These are phyloP conservation scores for Aspergillus baeticus DNA, from an alignment of 495 filamentous ascomycete species.

Conservation along the genomic window DNA sequence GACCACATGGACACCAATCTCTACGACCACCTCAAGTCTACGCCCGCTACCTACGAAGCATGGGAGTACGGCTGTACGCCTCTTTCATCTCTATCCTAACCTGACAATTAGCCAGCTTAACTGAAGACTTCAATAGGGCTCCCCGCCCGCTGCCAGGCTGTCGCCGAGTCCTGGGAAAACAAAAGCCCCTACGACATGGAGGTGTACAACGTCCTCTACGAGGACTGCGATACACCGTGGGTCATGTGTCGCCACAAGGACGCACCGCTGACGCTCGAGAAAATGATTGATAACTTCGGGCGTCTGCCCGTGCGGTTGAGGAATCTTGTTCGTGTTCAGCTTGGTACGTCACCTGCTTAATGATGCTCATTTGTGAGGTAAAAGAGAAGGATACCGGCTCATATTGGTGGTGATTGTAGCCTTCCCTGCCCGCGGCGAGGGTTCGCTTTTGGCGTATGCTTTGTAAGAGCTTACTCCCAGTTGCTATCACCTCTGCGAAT, in stretches of 20 bases:
- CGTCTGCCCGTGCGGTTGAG: not conserved
- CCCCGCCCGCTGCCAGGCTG: slow-evolving; percentile 1
- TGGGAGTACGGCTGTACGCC: not conserved
- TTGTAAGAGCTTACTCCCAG: not conserved
- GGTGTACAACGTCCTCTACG: not conserved
- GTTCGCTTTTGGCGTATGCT: not conserved
- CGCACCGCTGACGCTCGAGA: not conserved
- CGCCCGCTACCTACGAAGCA: not conserved
- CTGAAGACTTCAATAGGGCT: no score
- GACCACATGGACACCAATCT: slow-evolving; percentile 1
- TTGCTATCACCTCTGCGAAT: no score
- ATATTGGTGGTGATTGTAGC: no score
- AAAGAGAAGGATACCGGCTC: no score
- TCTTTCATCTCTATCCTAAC: not conserved
- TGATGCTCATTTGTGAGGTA: no score
- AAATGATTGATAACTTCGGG: slow-evolving; percentile 5
- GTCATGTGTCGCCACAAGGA: not conserved
- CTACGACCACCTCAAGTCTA: not conserved
- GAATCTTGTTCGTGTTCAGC: not conserved
- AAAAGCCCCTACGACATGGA: slow-evolving; percentile 3
- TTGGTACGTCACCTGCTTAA: not conserved
- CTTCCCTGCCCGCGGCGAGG: not conserved
- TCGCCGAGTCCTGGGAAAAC: not conserved
- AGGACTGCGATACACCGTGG: not conserved
- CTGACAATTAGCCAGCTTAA: no score